Evolutionary conservation across 2,329 filamentous ascomycete genomes (phyloP).

Genomic region (Calonectria montana): DNA sequence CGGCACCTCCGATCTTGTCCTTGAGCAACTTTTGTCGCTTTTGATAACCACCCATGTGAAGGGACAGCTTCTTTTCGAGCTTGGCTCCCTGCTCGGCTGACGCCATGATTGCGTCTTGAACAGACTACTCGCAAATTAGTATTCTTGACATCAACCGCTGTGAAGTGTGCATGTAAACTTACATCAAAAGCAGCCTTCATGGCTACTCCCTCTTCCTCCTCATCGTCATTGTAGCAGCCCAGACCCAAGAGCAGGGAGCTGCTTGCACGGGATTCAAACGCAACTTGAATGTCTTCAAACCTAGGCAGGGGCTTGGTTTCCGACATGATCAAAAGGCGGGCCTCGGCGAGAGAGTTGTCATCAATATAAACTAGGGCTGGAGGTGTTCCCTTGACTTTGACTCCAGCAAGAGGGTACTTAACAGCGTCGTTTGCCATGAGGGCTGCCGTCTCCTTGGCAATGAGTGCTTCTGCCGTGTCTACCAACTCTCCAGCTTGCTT

Average conservation of each 20-base stretch:
- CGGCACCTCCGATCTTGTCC: constrained; percentile 82
- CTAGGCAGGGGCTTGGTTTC: constrained; percentile 69
- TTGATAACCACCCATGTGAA: constrained; percentile 91
- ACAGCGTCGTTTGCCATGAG: constrained; percentile 86
- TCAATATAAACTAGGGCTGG: constrained; percentile 72
- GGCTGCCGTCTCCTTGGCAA: constrained; percentile 81
- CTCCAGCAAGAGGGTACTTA: constrained; percentile 77
- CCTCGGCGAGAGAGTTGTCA: constrained; percentile 78
- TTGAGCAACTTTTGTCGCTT: constrained; percentile 84
- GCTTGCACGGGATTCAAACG: constrained; percentile 64
- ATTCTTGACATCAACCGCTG: neutral
- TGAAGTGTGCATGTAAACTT: constrained; percentile 45
- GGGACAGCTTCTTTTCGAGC: constrained; percentile 90
- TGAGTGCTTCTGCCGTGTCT: constrained; percentile 74
- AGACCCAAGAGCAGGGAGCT: constrained; percentile 79
- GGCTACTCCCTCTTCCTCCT: constrained; percentile 72
- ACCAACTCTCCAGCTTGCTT: constrained; percentile 69
- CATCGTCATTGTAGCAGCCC: constrained; percentile 82
- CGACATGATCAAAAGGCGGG: constrained; percentile 79
- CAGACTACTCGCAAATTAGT: constrained; percentile 58
- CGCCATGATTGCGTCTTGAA: constrained; percentile 78
- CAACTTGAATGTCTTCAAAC: constrained; percentile 62
- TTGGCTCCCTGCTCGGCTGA: constrained; percentile 86
- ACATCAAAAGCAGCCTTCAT: constrained; percentile 81
- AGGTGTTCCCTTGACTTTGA: constrained; percentile 72